Percentiles rank a stretch among this genome's conserved stretches.
Evolutionary conservation across 2,329 filamentous ascomycete species (phyloP).

Genomic region (Berkeleyomyces rouxiae): DNA sequence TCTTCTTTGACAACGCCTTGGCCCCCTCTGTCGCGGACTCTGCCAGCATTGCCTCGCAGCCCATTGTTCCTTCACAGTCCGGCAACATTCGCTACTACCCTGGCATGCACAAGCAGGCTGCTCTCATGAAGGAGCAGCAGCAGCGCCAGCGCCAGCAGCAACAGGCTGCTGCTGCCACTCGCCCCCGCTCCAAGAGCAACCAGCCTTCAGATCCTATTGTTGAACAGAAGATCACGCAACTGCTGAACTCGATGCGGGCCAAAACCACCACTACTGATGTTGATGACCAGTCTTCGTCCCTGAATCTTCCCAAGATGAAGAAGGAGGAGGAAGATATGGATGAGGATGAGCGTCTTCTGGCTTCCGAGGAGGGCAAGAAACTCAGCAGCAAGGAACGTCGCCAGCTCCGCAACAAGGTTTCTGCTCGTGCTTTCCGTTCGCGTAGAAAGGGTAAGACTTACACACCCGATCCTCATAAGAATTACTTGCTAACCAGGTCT

Average conservation of each 20-base stretch:
- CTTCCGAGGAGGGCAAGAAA: conserved; percentile 98
- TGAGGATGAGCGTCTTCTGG: conserved; percentile 80
- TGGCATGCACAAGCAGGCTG: conserved; percentile 83
- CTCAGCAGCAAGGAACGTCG: conserved; percentile 94
- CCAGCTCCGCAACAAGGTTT: conserved; percentile 97
- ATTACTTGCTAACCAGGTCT: conserved; percentile 29
- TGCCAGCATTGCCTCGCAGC: conserved; percentile 29
- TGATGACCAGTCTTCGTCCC: conserved; percentile 20
- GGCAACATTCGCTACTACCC: conserved; percentile 59
- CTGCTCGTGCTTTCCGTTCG: conserved; percentile 92
- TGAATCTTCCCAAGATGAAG: conserved; percentile 56
- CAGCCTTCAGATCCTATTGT: conserved; percentile 51
- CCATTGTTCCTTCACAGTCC: conserved; percentile 36
- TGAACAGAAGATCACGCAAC: conserved; percentile 85
- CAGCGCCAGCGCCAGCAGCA: conserved; percentile 49
- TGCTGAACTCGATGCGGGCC: conserved; percentile 81
- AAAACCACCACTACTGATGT: conserved; percentile 38
- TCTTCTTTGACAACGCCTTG: conserved; percentile 41
- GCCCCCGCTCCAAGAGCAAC: conserved; percentile 31
- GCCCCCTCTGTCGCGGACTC: conserved; percentile 24
- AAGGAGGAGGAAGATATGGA: conserved; percentile 99
- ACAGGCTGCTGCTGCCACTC: conserved; percentile 27
- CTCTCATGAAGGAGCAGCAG: conserved; percentile 56
- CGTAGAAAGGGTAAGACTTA: conserved; percentile 71
- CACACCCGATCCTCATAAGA: not conserved